A percentile compares a stretch with the other conserved stretches of the same genome.
Conservation (phyloP, 805 yeast genomes). For the Kregervanrija delftensis region DNA sequence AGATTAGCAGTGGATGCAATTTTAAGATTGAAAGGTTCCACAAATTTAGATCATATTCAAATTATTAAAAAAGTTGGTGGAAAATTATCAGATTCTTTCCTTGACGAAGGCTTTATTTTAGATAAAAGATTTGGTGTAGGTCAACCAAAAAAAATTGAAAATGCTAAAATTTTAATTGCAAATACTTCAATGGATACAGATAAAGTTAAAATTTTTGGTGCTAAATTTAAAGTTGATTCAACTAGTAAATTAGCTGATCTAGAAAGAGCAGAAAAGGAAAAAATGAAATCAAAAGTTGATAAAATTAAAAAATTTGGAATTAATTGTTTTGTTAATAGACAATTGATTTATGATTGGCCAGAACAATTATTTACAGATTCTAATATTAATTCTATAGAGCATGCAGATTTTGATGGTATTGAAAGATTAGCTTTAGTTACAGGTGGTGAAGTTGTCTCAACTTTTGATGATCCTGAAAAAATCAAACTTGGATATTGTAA, state of each 20-base stretch:
- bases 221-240: conserved; percentile 93
- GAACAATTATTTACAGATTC: conserved; percentile 90
- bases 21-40: conserved; percentile 76
- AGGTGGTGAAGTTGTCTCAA: conserved; percentile 97
- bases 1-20: conserved; percentile 92
- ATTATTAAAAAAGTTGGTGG: conserved; percentile 93
- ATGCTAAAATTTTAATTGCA: conserved; percentile 85
- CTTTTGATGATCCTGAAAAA: conserved; percentile 86
- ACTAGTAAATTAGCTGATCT: conserved; percentile 77
- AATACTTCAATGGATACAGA: conserved; percentile 97
- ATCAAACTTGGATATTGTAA: conserved; percentile 88
- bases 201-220: conserved; percentile 95
- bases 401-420: conserved; percentile 97
- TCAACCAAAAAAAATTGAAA: conserved; percentile 79
- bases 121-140: conserved; percentile 90
- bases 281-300: conserved; percentile 85
- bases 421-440: conserved; percentile 94
- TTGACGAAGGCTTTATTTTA: conserved; percentile 93
- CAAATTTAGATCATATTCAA: conserved; percentile 88
- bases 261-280: conserved; percentile 69
- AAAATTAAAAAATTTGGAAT: conserved; percentile 77
- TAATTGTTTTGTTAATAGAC: conserved; percentile 91
- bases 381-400: conserved; percentile 87
- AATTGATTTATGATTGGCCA: conserved; percentile 95
- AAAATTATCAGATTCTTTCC: conserved; percentile 79